Conservation (phyloP, 805 yeast genomes). For the Barnettozyma vustinii region DNA sequence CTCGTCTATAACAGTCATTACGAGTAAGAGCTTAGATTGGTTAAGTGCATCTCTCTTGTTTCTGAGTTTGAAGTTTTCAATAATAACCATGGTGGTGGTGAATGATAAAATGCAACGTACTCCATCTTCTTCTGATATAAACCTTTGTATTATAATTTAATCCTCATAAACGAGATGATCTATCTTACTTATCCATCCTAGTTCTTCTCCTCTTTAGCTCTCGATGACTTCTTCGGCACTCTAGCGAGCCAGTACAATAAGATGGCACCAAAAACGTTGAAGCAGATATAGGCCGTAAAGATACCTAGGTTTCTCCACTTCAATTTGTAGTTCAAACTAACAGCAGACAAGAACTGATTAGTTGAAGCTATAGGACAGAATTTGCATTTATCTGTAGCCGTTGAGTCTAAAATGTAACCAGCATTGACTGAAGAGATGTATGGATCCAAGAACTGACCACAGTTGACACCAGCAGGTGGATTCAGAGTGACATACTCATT, state of each 20-base stretch:
- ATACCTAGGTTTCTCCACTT: conserved; percentile 68
- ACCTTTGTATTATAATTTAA: too few species aligned
- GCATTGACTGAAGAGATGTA: conserved; percentile 27
- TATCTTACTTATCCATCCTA: too few species aligned
- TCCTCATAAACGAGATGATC: too few species aligned
- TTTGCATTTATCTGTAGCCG: conserved; percentile 44
- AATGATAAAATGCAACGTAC: too few species aligned
- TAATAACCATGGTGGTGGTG: too few species aligned
- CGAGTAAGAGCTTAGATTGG: too few species aligned
- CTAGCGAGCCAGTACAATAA: conserved; percentile 55
- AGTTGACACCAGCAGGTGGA: conserved; percentile 53
- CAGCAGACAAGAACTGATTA: conserved; percentile 47
- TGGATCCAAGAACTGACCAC: conserved; percentile 45
- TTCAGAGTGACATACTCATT: conserved; percentile 42
- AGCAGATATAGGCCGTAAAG: conserved; percentile 36
- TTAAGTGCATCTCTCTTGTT: too few species aligned
- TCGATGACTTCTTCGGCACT: conserved; percentile 57
- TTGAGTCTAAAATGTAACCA: conserved; percentile 11
- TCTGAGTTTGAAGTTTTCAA: too few species aligned
- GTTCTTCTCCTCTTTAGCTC: conserved; percentile 23
- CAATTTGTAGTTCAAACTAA: conserved; percentile 33
- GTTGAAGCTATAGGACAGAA: conserved; percentile 58
- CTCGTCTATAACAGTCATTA: too few species aligned
- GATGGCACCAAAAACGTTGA: conserved; percentile 37
- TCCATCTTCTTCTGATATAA: too few species aligned